Evolutionary conservation across 108 stramenopile species (phyloP), one percentile per base, ranked within the genome.

Genomic region (Cyclotella sp.): DNA sequence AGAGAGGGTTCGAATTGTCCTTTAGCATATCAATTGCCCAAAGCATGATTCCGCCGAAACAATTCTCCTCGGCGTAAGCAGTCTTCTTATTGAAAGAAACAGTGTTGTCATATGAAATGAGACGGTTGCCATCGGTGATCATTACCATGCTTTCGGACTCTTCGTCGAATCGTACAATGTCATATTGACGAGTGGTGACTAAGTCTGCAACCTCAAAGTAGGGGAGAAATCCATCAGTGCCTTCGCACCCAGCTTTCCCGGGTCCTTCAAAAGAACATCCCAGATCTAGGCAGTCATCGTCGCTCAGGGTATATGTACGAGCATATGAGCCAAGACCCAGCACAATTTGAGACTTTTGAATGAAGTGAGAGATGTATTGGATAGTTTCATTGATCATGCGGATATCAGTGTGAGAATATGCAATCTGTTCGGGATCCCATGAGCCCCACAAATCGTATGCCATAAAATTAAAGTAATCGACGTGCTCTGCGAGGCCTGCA

Each of bases 1-100:
- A 82, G 64, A 76, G 74, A 58, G 81, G 81, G 40, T 82, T 82
- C 14, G 75, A 71, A 22, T 68, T 73, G 58, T 82, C 63, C 59
- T 82, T 82, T 13, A 82, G 63, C 83, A 84, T 84, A 64, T 84
- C 83, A 39, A 80, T 72, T 0, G 83, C 78, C 83, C 83, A 84
- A 44, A 79, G 68, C 83, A 84, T 84, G 42, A 66, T 42, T 51
- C 83, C 83, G 24, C n/a, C 26, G 40, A 84, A 64, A 43, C 83
- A 84, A 42, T 71, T 70, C 10, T 80, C 75, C 19, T 75, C 34
- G 34, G 83, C 74, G 51, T 84, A 84, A 9, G 80, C 72, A 58
- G 52, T 71, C 44, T 84, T 84, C 64, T 70, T 65, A 34, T 76
- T 84, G 69, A 80, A 84, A 12, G 78, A 75, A 1, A 80, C 79